These are phyloP conservation scores for Penicillium oxalicum DNA, from an alignment of 2,329 filamentous ascomycete genomes.

Conservation along the genomic window DNA sequence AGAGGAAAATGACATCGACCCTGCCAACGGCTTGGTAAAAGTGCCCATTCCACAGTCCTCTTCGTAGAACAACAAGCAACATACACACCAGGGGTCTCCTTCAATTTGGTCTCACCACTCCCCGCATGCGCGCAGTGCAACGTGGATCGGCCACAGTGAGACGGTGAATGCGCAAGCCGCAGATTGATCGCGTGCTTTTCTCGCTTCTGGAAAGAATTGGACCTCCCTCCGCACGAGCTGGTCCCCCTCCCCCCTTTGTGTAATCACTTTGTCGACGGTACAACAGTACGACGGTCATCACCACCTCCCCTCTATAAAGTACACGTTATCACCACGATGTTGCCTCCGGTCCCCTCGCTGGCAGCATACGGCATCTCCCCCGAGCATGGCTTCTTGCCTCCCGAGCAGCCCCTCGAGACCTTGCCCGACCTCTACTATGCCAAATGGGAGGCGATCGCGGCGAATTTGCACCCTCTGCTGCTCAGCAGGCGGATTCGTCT, in stretches of 20 bases:
- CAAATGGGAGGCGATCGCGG: conserved; percentile 83
- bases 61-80: no score
- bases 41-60: no score
- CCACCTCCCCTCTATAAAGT: neutral
- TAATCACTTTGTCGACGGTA: no score
- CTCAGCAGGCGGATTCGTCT: conserved; percentile 76
- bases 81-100: no score
- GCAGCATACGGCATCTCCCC: conserved; percentile 65
- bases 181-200: no score
- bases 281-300: no score
- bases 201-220: neutral
- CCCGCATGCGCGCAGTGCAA: no score
- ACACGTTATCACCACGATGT: conserved; percentile 27
- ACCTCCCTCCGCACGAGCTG: neutral
- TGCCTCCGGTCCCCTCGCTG: conserved; percentile 46
- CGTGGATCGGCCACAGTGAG: neutral
- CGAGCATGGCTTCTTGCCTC: conserved; percentile 78
- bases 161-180: no score
- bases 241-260: neutral
- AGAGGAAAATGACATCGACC: neutral
- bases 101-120: no score
- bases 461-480: conserved; percentile 81
- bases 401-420: conserved; percentile 68
- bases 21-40: no score
- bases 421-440: conserved; percentile 89